Conservation (phyloP, 2,329 filamentous ascomycete species). For the Diaporthe sp. region DNA sequence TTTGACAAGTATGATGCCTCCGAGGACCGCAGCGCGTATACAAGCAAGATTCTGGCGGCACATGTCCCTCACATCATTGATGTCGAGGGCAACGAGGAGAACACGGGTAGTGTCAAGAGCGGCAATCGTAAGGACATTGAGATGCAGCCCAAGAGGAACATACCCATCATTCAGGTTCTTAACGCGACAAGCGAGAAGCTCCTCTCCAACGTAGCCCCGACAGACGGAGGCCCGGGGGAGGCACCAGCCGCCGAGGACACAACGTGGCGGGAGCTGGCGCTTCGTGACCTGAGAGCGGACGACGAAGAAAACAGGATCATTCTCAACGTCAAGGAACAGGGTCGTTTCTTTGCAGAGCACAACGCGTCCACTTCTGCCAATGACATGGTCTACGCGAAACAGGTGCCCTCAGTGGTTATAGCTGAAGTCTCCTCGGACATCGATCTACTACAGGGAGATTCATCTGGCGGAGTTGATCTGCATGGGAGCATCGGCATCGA, state of each 20-base stretch:
- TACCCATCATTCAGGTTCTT: constrained; percentile 88
- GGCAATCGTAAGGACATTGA: constrained; percentile 91
- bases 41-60: constrained; percentile 66
- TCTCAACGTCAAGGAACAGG: constrained; percentile 90
- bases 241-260: constrained; percentile 77
- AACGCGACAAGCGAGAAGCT: constrained; percentile 95
- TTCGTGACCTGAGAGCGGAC: constrained; percentile 83
- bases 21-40: constrained; percentile 68
- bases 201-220: constrained; percentile 85
- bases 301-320: constrained; percentile 81
- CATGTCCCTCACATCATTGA: constrained; percentile 91
- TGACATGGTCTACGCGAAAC: constrained; percentile 69
- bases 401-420: constrained; percentile 77
- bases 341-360: constrained; percentile 78
- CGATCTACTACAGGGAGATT: constrained; percentile 58
- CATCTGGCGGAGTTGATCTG: constrained; percentile 66
- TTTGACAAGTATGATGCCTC: constrained; percentile 88
- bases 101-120: constrained; percentile 82
- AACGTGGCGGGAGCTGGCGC: constrained; percentile 77
- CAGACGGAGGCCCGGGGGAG: constrained; percentile 75
- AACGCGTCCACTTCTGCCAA: constrained; percentile 59
- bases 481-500: constrained; percentile 74
- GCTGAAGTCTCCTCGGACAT: constrained; percentile 73
- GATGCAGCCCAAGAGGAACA: constrained; percentile 85
- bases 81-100: constrained; percentile 92